A percentile compares a stretch with the other conserved stretches of the same genome.
Evolutionary conservation across 495 filamentous ascomycete species (phyloP).

Genomic region (Jackrogersella minutella): DNA sequence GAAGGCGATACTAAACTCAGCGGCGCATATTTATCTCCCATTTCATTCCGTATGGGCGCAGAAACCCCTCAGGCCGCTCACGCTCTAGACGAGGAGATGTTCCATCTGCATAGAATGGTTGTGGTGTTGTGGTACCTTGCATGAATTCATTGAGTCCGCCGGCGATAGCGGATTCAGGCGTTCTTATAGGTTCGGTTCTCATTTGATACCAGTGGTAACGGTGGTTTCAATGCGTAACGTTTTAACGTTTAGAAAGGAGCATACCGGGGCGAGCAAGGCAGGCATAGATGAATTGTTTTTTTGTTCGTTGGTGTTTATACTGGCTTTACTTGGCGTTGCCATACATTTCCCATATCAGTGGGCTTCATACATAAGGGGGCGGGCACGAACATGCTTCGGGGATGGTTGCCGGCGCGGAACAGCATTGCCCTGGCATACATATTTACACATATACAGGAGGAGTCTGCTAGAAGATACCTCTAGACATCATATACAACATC

Average conservation of each 20-base stretch:
- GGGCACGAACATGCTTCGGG: no score
- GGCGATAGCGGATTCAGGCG: constrained; percentile 18
- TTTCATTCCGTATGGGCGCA: constrained; percentile 45
- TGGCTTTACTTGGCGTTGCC: neutral
- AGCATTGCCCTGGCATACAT: no score
- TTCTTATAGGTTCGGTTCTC: constrained; percentile 13
- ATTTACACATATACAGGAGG: neutral
- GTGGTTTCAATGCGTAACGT: constrained; percentile 1
- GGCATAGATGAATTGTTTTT: constrained; percentile 9
- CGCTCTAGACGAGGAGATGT: constrained; percentile 12
- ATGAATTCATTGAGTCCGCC: constrained; percentile 21
- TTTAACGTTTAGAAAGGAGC: constrained; percentile 13
- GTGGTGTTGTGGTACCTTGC: constrained; percentile 14
- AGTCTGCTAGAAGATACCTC: no score
- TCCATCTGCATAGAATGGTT: constrained; percentile 1
- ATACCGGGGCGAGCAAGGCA: neutral
- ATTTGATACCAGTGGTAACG: constrained; percentile 26
- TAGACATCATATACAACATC: neutral
- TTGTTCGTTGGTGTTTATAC: neutral
- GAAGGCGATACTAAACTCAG: constrained; percentile 60
- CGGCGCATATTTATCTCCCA: constrained; percentile 57
- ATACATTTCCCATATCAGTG: neutral
- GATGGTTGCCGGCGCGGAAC: neutral
- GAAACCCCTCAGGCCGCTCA: constrained; percentile 36
- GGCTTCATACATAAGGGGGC: neutral